Evolutionary conservation across 768 basidiomycete species (phyloP), one percentile per base, ranked within the genome.

Genomic region (Fibroporia radiculosa): DNA sequence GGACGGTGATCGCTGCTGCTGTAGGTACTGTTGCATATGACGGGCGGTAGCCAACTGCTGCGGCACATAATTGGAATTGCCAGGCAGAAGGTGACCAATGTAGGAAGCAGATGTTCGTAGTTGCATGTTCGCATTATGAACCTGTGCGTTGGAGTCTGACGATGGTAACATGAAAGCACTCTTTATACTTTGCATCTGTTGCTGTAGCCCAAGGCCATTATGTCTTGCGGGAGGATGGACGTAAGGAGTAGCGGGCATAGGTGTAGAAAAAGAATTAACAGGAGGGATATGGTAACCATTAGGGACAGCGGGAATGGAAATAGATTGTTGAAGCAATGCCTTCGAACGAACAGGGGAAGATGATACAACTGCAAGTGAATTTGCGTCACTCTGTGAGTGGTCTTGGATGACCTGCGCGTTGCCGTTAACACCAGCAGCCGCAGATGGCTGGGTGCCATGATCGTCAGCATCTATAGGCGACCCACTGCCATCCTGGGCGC

Each of bases 141-240:
- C 57, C 40, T 69, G 70, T 42, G 66, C 55, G 32, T 60, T 52
- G 36, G 42, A 39, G 42, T 66, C 64, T 72, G 74, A 47, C 66
- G 68, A 14, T 62, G 62, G 42, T 62, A 64, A 19, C 59, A 62
- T 39, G 47, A 80, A 74, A 3, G 73, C 76, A 7, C 73, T 62
- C 61, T 82, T 81, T 32, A 82, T 54, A 44, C 66, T 71, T 57
- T 80, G 78, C 59, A 82, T 65, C 53, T 82, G 80, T 48, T 83
- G 82, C 16, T 65, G 47, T 26, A 68, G 75, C 28, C 18, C 26
- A 40, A 11, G 39, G 2, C 66, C 65, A 34, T 65, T 67, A 3
- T 63, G 62, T 36, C 66, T 69, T 40, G 64, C 56, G 46, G 52
- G 42, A 11, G 65, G 55, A 34, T 55, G 59, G 48, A 49, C 66